These are phyloP conservation scores for Talaromyces sp. DNA, from an alignment of 2,329 filamentous ascomycete genomes.

Conservation along the genomic window DNA sequence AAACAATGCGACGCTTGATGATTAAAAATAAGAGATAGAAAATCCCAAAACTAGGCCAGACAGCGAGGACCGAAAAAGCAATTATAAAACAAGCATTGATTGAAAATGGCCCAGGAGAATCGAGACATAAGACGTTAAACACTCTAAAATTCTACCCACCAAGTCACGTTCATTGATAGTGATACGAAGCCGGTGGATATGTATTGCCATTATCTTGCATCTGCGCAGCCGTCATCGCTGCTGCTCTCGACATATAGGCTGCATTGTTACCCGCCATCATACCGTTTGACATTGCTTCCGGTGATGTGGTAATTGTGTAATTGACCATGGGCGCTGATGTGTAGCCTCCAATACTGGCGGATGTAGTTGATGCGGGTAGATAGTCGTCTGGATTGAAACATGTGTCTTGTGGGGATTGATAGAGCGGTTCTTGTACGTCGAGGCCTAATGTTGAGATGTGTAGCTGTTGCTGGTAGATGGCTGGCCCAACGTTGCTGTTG, in stretches of 20 bases:
- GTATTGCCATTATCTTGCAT: neutral
- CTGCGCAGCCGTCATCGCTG: neutral
- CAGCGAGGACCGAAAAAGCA: neutral
- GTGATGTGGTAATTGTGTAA: slow-evolving; percentile 13
- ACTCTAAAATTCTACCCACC: too few species aligned
- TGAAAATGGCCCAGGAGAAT: neutral
- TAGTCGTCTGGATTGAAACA: slow-evolving; percentile 22
- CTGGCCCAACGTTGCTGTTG: neutral
- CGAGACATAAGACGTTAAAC: neutral
- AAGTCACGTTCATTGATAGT: neutral
- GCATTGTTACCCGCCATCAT: neutral
- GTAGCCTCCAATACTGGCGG: slow-evolving; percentile 6
- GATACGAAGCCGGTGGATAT: neutral
- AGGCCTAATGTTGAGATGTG: slow-evolving; percentile 27
- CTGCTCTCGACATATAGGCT: neutral
- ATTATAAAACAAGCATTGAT: too few species aligned
- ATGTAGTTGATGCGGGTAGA: slow-evolving; percentile 12
- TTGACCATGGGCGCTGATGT: slow-evolving; percentile 10
- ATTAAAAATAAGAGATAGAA: neutral
- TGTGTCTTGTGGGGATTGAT: slow-evolving; percentile 26
- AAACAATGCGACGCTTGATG: neutral
- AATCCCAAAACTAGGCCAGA: neutral
- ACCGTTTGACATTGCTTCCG: neutral
- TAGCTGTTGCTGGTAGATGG: neutral
- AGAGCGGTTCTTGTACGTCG: slow-evolving; percentile 24